phyloP scores from a whole-genome alignment of 129 eudicot species.

The Dittrichia graveolens region DNA sequence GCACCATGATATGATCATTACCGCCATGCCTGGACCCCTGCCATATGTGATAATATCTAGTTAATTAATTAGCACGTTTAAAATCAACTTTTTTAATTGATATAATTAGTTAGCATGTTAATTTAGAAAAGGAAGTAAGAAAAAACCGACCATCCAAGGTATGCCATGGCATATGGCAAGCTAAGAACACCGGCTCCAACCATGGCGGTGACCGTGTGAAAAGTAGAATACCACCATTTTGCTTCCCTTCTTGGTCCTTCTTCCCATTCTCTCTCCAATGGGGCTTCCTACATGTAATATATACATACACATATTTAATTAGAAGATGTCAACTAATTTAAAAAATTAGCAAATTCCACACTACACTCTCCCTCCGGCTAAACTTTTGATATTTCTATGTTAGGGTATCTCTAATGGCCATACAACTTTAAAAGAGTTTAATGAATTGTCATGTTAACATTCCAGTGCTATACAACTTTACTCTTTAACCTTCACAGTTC shows the following conservation, averaged over 20 bases:
- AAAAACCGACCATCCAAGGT: constrained; percentile 75
- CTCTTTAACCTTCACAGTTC: too few species aligned
- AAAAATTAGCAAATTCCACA: background rate
- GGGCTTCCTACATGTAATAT: constrained; percentile 56
- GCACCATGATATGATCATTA: constrained; percentile 80
- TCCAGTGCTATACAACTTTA: too few species aligned
- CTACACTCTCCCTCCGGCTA: too few species aligned
- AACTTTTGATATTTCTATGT: too few species aligned
- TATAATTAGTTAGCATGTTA: background rate
- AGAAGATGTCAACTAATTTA: background rate
- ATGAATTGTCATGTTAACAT: too few species aligned
- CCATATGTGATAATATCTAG: background rate
- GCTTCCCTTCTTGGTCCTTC: constrained; percentile 74
- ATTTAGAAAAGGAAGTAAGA: too few species aligned
- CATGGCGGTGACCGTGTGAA: constrained; percentile 98
- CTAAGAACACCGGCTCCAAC: constrained; percentile 99
- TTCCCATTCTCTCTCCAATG: constrained; percentile 52
- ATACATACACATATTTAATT: background rate
- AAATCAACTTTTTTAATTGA: background rate
- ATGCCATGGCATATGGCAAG: constrained; percentile 93
- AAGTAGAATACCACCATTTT: constrained; percentile 98
- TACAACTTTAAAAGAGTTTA: too few species aligned
- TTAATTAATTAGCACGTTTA: constrained; percentile 10
- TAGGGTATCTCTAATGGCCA: too few species aligned
- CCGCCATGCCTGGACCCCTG: constrained; percentile 87